Evolutionary conservation across 176 grass and related monocot genomes (phyloP), one percentile per base, ranked within the genome.

Genomic region (Canna indica): DNA sequence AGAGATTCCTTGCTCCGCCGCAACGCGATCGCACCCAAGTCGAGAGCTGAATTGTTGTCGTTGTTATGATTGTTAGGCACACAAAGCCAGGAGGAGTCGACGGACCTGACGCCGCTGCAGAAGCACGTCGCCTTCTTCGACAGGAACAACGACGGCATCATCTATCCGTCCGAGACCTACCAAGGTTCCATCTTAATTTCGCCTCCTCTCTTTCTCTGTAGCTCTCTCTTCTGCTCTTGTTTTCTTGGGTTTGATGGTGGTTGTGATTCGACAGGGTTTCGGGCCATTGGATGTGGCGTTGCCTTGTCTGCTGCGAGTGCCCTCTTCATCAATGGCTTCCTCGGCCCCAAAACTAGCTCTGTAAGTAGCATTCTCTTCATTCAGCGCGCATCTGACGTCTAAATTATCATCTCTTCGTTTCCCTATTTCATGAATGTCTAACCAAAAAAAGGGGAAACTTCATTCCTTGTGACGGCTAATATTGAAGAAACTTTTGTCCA

Each of bases 51-150:
- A n/a, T n/a, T n/a, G n/a, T n/a, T 20, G 5, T 0, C 17, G 22
- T 65, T 24, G 35, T 25, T 17, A 0, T 13, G 17, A 15, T 50
- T 4, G 3, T 0, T 15, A 71, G 30, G 69, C 0, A 52, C 16
- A 18, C 25, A 31, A 34, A 1, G 18, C 18, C 29, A 34, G 47
- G 46, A 34, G 46, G 68, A 32, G 46, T 44, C 34, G 46, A 22
- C 18, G 47, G 7, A 53, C 18, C 7, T 71, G 69, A 71, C 69
- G 24, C 47, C 69, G 69, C 69, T 71, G 69, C 18, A 71, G 69
- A 53, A 71, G 69, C 69, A 71, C 47, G 47, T 36, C 30, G 7
- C 69, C 47, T 71, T 71, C 47, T 71, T 71, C 15, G 69, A 71
- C 30, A 8, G 69, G 47, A 54, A 71, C 69, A 71, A 54, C 3